phyloP scores from a whole-genome alignment of 148 eudicot species.

The Rhododendron griersonianum region DNA sequence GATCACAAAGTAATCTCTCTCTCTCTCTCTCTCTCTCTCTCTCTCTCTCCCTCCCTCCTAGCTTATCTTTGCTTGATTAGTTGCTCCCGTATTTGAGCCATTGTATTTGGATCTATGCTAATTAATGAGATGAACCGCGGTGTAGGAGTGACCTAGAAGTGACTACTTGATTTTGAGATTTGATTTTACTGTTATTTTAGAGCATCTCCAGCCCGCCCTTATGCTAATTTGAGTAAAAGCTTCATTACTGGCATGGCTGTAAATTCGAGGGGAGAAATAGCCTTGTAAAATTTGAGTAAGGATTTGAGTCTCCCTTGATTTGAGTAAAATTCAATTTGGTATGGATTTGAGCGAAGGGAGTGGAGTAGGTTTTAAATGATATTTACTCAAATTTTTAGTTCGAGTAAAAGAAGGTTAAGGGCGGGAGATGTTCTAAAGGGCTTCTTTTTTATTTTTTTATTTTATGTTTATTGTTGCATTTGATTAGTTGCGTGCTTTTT shows the following conservation, averaged over 20 bases:
- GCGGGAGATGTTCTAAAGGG: background rate
- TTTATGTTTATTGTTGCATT: background rate
- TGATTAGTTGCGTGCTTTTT: background rate
- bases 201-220: background rate
- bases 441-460: background rate
- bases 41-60: background rate
- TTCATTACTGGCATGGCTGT: too few species aligned
- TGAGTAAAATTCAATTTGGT: background rate
- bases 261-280: background rate
- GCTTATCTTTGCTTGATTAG: background rate
- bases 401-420: background rate
- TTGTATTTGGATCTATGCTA: background rate
- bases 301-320: background rate
- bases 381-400: background rate
- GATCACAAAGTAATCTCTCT: constrained; percentile 58
- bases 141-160: background rate
- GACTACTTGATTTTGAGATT: background rate
- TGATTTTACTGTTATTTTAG: background rate
- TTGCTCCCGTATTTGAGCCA: background rate
- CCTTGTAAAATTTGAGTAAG: background rate
- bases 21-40: background rate
- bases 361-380: background rate
- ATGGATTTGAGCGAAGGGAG: background rate
- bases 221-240: background rate
- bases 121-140: background rate